Evolutionary conservation across 768 basidiomycete genomes (phyloP).

Genomic region (Boletus eberwhitei): DNA sequence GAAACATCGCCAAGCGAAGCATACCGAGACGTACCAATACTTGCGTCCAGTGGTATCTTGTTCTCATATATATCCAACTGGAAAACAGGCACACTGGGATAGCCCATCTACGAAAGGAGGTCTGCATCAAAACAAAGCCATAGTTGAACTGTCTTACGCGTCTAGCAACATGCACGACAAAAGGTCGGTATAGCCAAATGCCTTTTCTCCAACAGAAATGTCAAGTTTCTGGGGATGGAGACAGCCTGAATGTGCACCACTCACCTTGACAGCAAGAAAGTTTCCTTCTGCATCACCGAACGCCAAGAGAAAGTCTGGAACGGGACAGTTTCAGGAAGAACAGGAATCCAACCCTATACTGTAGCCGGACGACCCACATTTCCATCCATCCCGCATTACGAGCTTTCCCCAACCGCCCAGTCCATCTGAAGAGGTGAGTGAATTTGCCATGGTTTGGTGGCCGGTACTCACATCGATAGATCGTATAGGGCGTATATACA

Average conservation of each 20-base stretch:
- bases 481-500: constrained; percentile 83
- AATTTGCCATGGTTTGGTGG: not conserved
- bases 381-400: constrained; percentile 79
- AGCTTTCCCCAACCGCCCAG: constrained; percentile 75
- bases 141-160: constrained; percentile 46
- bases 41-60: constrained; percentile 81
- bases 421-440: constrained; percentile 53
- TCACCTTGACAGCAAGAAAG: constrained; percentile 75
- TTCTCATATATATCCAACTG: constrained; percentile 77
- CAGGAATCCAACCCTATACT: not conserved
- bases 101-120: constrained; percentile 57
- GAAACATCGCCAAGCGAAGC: not conserved
- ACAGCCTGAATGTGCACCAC: not conserved
- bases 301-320: constrained; percentile 72
- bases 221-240: not conserved
- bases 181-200: constrained; percentile 80
- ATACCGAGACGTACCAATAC: constrained; percentile 46
- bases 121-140: not conserved
- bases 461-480: constrained; percentile 66
- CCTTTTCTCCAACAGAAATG: constrained; percentile 34
- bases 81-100: constrained; percentile 83
- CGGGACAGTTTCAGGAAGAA: not conserved
- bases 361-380: constrained; percentile 50
- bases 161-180: constrained; percentile 91
- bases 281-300: constrained; percentile 83